Evolutionary conservation across 805 yeast genomes (phyloP), one percentile per base, ranked within the genome.

Genomic region (Monosporozyma yasuniensis): DNA sequence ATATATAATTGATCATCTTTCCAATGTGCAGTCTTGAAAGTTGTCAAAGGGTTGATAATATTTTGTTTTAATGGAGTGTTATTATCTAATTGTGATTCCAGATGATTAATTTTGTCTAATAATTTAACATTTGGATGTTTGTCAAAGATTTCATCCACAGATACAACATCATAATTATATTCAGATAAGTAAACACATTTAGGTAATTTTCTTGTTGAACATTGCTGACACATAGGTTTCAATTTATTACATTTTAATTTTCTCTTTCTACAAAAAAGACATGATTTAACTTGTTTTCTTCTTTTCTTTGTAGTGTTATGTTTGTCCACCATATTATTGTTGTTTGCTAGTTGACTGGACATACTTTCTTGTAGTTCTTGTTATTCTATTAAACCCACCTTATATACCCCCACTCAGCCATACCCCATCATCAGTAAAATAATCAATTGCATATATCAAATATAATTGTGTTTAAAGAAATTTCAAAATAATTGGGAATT

Each of bases 241-340:
- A 65, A 64, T 54, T 78, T 78, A 57, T 80, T 84, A 64, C 86
- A 80, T 67, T 80, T 80, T 68, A 81, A 74, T 66, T 81, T 81
- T 57, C 84, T 73, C 53, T 76, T 73, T 48, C 85, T 72, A 61
- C 87, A 81, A 44, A 81, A 79, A 53, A 79, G 69, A 57, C 84
- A 80, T 4, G 67, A 59, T 42, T 60, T 57, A 42, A 64, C 61
- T 16, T 53, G 50, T 51, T 63, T 63, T 23, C 63, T 50, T 46
- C 68, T 52, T 57, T 58, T 46, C 52, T 60, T 41, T 14, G 35
- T n/a, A 6, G 3, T n/a, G 8, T 12, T 44, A 14, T 21, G 27
- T 25, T 25, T 25, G 7, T 25, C 27, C 7, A 25, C 27, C 27
- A 25, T n/a, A n/a, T n/a, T n/a, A n/a, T 25, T 25, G 18, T 21